These are phyloP conservation scores for Halenospora varia DNA, from an alignment of 495 filamentous ascomycete genomes.

Conservation along the genomic window DNA sequence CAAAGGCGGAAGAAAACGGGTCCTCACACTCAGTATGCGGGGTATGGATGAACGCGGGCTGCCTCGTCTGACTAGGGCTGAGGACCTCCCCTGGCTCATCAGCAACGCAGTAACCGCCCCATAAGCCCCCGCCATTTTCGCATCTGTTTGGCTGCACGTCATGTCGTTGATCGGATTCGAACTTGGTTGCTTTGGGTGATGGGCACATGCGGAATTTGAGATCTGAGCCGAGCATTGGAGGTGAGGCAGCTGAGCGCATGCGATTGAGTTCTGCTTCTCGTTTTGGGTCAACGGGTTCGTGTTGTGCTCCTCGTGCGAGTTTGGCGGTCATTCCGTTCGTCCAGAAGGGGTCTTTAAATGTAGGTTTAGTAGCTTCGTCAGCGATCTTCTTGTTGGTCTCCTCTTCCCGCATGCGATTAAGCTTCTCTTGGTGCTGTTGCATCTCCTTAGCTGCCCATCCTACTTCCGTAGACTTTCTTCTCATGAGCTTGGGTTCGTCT, in stretches of 20 bases:
- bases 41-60: conserved; percentile 22
- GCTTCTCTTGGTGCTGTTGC: conserved; percentile 36
- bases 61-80: conserved; percentile 27
- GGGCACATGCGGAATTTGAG: conserved; percentile 70
- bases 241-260: conserved; percentile 53
- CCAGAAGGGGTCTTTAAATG: conserved; percentile 36
- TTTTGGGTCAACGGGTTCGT: conserved; percentile 36
- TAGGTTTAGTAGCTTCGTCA: conserved; percentile 27
- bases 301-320: conserved; percentile 33
- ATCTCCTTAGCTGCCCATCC: conserved; percentile 41
- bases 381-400: conserved; percentile 27
- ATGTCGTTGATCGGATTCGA: conserved; percentile 57
- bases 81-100: conserved; percentile 35
- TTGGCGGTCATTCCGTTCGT: conserved; percentile 25
- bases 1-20: conserved; percentile 23
- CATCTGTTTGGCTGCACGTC: conserved; percentile 45
- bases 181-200: conserved; percentile 75
- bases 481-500: conserved; percentile 35
- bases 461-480: conserved; percentile 42
- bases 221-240: conserved; percentile 81
- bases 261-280: conserved; percentile 33
- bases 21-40: conserved; percentile 19
- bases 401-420: conserved; percentile 26
- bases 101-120: conserved; percentile 61
- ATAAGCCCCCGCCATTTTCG: conserved; percentile 50